These are phyloP conservation scores for Polysphondylium violaceum DNA, from an alignment of 78 protist species.

Conservation along the genomic window DNA sequence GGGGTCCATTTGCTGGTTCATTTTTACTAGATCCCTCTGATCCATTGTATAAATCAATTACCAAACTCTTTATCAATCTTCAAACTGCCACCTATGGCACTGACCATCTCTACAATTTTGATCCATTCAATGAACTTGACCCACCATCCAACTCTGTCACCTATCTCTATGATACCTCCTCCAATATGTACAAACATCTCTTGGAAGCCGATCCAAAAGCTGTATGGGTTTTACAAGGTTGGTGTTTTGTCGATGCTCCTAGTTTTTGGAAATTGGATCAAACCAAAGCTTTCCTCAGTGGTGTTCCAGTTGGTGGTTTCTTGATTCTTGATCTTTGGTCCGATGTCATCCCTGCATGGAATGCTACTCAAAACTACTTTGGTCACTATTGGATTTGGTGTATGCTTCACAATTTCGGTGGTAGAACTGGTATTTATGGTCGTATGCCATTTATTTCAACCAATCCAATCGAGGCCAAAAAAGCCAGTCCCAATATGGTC, in stretches of 20 bases:
- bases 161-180: slow-evolving; percentile 33
- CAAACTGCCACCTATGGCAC: slow-evolving; percentile 80
- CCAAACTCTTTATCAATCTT: slow-evolving; percentile 43
- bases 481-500: slow-evolving; percentile 43
- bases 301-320: slow-evolving; percentile 81
- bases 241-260: slow-evolving; percentile 82
- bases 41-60: slow-evolving; percentile 81
- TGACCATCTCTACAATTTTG: slow-evolving; percentile 89
- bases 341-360: slow-evolving; percentile 85
- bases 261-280: slow-evolving; percentile 79
- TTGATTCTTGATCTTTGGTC: slow-evolving; percentile 87
- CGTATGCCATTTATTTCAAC: slow-evolving; percentile 65
- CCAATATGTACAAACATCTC: slow-evolving; percentile 35
- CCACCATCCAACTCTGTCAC: slow-evolving; percentile 69
- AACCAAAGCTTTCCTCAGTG: slow-evolving; percentile 84
- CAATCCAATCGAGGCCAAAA: slow-evolving; percentile 27
- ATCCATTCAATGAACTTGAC: slow-evolving; percentile 88
- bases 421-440: slow-evolving; percentile 87
- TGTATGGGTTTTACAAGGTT: slow-evolving; percentile 92
- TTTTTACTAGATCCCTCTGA: slow-evolving; percentile 82
- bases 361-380: slow-evolving; percentile 66
- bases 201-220: slow-evolving; percentile 86
- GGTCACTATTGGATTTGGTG: slow-evolving; percentile 87
- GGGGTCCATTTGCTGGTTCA: slow-evolving; percentile 76
- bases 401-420: slow-evolving; percentile 92